A percentile compares a stretch with the other conserved stretches of the same genome.
Conservation (phyloP, 768 basidiomycete species). For the Suillus bovinus region DNA sequence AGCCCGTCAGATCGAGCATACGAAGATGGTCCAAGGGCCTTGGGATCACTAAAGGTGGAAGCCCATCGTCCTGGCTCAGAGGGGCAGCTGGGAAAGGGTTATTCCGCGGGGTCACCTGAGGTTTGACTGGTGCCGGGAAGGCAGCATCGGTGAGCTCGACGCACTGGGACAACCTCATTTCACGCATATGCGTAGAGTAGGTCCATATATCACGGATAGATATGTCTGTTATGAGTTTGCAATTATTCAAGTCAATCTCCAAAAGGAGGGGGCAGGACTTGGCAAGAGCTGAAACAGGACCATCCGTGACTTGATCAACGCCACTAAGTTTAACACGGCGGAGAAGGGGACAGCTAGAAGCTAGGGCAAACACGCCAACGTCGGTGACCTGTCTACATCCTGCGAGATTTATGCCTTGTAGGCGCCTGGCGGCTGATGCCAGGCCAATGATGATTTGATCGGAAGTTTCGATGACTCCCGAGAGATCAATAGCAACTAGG, state of each 20-base stretch:
- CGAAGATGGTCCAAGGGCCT: slow-evolving; percentile 81
- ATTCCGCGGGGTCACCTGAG: slow-evolving; percentile 33
- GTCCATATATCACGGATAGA: slow-evolving; percentile 85
- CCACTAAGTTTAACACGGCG: slow-evolving; percentile 89
- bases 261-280: slow-evolving; percentile 81
- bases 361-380: slow-evolving; percentile 72
- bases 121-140: slow-evolving; percentile 72
- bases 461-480: slow-evolving; percentile 65
- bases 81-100: slow-evolving; percentile 41
- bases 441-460: slow-evolving; percentile 74
- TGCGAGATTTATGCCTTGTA: slow-evolving; percentile 92
- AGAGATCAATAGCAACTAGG: slow-evolving; percentile 85
- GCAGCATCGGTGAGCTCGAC: slow-evolving; percentile 76
- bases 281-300: slow-evolving; percentile 73
- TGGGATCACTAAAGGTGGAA: slow-evolving; percentile 67
- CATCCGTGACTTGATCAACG: slow-evolving; percentile 74
- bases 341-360: slow-evolving; percentile 70
- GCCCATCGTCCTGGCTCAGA: slow-evolving; percentile 38
- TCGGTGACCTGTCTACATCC: slow-evolving; percentile 85
- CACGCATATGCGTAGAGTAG: slow-evolving; percentile 80
- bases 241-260: slow-evolving; percentile 91
- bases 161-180: slow-evolving; percentile 85
- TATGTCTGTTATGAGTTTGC: slow-evolving; percentile 73
- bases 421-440: slow-evolving; percentile 63
- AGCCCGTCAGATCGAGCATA: slow-evolving; percentile 91